phyloP scores from a whole-genome alignment of 495 filamentous ascomycete species.

The Xylaria cubensis region DNA sequence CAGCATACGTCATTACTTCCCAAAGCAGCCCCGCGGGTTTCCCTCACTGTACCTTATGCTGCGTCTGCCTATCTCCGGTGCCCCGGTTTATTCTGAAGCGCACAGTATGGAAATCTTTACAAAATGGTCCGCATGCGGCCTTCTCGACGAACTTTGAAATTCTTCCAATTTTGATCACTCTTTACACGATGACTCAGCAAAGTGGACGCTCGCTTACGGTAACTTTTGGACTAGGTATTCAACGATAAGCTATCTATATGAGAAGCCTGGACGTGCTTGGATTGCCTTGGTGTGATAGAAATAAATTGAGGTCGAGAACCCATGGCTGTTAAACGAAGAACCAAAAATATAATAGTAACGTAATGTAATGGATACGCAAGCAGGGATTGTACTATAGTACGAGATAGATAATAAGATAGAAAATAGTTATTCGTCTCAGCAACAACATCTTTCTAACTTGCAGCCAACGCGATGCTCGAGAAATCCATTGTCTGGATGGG shows the following conservation, averaged over 20 bases:
- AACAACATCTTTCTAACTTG: background rate
- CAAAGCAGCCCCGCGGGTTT: slow-evolving; percentile 13
- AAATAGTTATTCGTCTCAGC: background rate
- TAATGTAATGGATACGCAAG: background rate
- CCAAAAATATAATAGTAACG: background rate
- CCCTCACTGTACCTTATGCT: background rate
- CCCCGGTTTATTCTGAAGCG: background rate
- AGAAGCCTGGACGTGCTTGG: no score
- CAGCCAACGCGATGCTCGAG: background rate
- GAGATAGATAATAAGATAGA: background rate
- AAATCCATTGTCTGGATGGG: background rate
- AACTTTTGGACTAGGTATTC: background rate
- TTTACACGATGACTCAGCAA: background rate
- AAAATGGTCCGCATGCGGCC: slow-evolving; percentile 14
- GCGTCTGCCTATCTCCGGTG: background rate
- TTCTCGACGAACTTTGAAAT: slow-evolving; percentile 1
- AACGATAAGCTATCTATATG: background rate
- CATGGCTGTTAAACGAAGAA: background rate
- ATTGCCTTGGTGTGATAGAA: background rate
- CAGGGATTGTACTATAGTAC: background rate
- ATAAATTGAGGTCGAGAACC: background rate
- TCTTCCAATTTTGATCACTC: background rate
- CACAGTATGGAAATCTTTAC: background rate
- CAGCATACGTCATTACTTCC: slow-evolving; percentile 22
- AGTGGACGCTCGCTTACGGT: background rate